A percentile compares a stretch with the other conserved stretches of the same genome.
These are phyloP conservation scores for Hymenoscyphus fraxineus DNA, from an alignment of 2,329 filamentous ascomycete genomes.

Conservation along the genomic window DNA sequence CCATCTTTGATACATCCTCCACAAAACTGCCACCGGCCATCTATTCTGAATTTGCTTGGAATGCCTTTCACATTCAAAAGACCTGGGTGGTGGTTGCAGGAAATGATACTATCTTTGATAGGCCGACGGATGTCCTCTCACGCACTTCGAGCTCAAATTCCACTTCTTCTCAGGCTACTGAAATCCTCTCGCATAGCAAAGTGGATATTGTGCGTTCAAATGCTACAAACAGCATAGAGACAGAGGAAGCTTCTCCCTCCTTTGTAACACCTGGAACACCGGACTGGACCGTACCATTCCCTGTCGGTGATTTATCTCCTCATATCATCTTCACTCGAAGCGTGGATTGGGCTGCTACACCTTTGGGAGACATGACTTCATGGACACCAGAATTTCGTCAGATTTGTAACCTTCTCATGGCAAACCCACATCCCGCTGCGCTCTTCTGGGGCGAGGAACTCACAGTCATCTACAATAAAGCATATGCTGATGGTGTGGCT, in stretches of 20 bases:
- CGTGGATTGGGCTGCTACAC: constrained; percentile 68
- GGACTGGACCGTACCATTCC: constrained; percentile 69
- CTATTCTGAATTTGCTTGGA: constrained; percentile 3
- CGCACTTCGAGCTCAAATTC: neutral
- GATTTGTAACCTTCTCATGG: constrained; percentile 79
- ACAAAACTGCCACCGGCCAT: constrained; percentile 3
- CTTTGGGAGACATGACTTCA: constrained; percentile 68
- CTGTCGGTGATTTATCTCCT: constrained; percentile 56
- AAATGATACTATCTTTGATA: neutral
- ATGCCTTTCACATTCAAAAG: constrained; percentile 2
- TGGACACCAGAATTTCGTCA: constrained; percentile 70
- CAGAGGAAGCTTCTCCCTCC: constrained; percentile 1
- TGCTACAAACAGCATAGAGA: neutral
- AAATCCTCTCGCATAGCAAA: neutral
- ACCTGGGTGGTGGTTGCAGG: constrained; percentile 7
- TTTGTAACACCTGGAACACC: constrained; percentile 23
- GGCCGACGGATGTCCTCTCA: neutral
- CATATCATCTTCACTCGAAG: constrained; percentile 70
- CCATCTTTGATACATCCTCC: neutral
- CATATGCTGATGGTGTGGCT: constrained; percentile 64
- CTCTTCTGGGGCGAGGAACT: constrained; percentile 71
- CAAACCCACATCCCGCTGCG: constrained; percentile 66
- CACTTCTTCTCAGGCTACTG: neutral
- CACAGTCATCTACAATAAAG: constrained; percentile 67
- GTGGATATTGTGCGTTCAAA: neutral